Evolutionary conservation across 768 basidiomycete species (phyloP).

Genomic region (Lactarius pseudohatsudake): DNA sequence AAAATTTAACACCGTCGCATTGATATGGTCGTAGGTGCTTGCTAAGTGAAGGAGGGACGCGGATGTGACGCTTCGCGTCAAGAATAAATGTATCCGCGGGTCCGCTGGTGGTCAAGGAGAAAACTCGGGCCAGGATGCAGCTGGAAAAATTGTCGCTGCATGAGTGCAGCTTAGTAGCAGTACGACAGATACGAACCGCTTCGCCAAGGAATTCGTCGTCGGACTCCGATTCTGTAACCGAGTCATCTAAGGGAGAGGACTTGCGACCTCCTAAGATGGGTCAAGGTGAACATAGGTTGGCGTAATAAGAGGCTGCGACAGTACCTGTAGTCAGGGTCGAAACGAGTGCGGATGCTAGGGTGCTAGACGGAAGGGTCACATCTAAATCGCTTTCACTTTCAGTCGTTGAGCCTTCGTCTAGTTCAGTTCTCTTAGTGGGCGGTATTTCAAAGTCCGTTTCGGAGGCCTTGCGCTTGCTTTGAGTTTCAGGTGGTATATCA

Average conservation of each 20-base stretch:
- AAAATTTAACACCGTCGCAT: slow-evolving; percentile 79
- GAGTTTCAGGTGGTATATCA: slow-evolving; percentile 8
- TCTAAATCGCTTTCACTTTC: slow-evolving; percentile 25
- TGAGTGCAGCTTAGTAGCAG: neutral
- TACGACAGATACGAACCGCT: slow-evolving; percentile 13
- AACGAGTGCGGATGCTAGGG: neutral
- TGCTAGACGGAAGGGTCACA: neutral
- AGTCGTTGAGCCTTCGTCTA: slow-evolving; percentile 14
- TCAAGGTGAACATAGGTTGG: slow-evolving; percentile 1
- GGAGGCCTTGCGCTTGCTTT: slow-evolving; percentile 20
- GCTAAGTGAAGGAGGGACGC: slow-evolving; percentile 72
- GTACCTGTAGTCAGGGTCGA: neutral
- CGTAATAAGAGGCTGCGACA: slow-evolving; percentile 1
- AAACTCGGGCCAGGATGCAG: neutral
- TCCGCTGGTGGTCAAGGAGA: slow-evolving; percentile 50
- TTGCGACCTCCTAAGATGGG: slow-evolving; percentile 14
- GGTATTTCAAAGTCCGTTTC: slow-evolving; percentile 20
- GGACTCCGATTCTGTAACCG: slow-evolving; percentile 50
- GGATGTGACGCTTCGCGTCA: slow-evolving; percentile 45
- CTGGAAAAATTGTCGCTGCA: slow-evolving; percentile 1
- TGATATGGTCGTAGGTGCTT: slow-evolving; percentile 90
- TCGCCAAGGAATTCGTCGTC: slow-evolving; percentile 30
- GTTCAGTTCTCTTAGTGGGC: slow-evolving; percentile 16
- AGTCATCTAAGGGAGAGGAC: slow-evolving; percentile 35
- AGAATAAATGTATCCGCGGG: slow-evolving; percentile 50